phyloP scores from a whole-genome alignment of 371 early-diverging fungal genomes.

The Syncephalis fuscata region DNA sequence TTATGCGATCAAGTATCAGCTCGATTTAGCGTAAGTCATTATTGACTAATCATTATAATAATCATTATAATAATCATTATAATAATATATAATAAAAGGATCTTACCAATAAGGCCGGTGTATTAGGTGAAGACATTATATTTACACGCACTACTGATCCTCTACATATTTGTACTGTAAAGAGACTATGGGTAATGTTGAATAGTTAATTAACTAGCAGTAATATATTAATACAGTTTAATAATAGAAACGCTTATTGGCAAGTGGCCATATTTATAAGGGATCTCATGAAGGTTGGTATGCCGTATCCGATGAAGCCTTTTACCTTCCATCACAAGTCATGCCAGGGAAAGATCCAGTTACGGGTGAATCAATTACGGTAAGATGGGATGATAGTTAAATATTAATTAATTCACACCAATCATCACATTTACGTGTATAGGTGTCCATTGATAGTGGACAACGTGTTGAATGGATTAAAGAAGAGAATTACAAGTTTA shows the following conservation, averaged over 20 bases:
- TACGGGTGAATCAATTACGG: constrained; percentile 33
- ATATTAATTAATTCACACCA: not conserved
- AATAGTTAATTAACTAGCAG: constrained; percentile 41
- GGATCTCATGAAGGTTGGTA: constrained; percentile 92
- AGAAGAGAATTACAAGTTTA: constrained; percentile 91
- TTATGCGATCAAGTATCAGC: constrained; percentile 69
- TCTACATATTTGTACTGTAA: constrained; percentile 52
- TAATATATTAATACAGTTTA: too few species aligned
- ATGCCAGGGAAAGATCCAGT: constrained; percentile 35
- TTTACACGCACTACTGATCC: constrained; percentile 80
- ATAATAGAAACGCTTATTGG: constrained; percentile 38
- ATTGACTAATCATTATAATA: not conserved
- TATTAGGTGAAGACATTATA: constrained; percentile 41
- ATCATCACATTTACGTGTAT: not conserved
- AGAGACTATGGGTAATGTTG: constrained; percentile 58
- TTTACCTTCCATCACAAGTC: constrained; percentile 61
- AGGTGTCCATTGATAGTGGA: constrained; percentile 66
- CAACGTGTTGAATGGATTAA: constrained; percentile 72
- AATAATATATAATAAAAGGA: constrained; percentile 10
- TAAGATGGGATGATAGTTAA: constrained; percentile 10
- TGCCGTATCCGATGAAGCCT: constrained; percentile 89
- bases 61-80: not conserved
- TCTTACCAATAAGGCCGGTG: constrained; percentile 49
- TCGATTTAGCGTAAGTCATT: constrained; percentile 40
- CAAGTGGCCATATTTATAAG: constrained; percentile 76